Conservation (phyloP, 805 yeast genomes). For the Ogataea corticis region DNA sequence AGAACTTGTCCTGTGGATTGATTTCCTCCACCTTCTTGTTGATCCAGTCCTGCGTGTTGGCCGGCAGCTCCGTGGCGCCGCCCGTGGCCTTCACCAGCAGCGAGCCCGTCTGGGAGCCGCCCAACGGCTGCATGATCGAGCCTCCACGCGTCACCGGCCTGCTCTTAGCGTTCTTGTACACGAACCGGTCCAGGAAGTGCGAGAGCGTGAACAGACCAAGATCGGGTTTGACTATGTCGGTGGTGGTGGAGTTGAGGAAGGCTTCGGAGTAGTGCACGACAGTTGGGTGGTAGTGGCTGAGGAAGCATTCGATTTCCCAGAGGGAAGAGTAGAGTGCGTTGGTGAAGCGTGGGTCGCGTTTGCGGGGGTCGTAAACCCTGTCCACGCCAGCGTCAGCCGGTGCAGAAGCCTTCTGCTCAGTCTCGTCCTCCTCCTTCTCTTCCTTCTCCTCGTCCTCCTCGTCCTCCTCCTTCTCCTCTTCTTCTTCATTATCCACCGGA, state of each 20-base stretch:
- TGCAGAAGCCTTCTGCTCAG: conserved; percentile 6
- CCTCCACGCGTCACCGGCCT: conserved; percentile 75
- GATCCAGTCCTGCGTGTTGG: conserved; percentile 83
- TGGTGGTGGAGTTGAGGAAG: conserved; percentile 36
- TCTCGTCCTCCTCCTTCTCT: conserved; percentile 11
- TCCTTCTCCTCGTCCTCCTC: conserved; percentile 32
- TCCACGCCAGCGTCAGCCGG: not conserved
- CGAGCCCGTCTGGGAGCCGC: conserved; percentile 76
- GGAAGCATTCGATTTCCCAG: conserved; percentile 82
- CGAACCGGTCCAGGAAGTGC: conserved; percentile 94
- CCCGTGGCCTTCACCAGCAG: conserved; percentile 65
- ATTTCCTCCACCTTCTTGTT: conserved; percentile 60
- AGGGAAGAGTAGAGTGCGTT: conserved; percentile 77
- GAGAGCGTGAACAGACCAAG: conserved; percentile 82
- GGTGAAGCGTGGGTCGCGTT: conserved; percentile 92
- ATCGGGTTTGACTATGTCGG: conserved; percentile 67
- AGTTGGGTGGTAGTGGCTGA: conserved; percentile 89
- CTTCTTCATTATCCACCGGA: conserved; percentile 49
- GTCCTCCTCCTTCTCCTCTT: conserved; percentile 40
- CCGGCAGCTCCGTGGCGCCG: conserved; percentile 56
- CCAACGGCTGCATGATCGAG: conserved; percentile 96
- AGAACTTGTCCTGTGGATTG: conserved; percentile 86
- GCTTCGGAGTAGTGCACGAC: conserved; percentile 76
- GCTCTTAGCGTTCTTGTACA: conserved; percentile 87
- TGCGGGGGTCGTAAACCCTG: conserved; percentile 74